These are phyloP conservation scores for Aureobasidium sp. DNA, from an alignment of 2,329 filamentous ascomycete species.

Conservation along the genomic window DNA sequence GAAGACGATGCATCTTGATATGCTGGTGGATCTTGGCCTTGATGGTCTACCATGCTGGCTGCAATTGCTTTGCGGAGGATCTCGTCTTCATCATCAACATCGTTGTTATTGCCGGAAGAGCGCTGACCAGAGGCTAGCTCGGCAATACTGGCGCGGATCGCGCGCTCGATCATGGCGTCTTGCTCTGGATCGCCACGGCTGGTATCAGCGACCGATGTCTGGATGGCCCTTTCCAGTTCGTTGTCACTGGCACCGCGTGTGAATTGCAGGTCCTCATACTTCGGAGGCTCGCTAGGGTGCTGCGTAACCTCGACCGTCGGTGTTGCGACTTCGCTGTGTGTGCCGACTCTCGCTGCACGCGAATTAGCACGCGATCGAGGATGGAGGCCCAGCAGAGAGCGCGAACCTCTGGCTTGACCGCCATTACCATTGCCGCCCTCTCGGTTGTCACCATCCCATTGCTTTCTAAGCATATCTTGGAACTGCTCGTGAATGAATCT, in stretches of 20 bases:
- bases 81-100: conserved; percentile 31
- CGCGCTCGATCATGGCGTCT: conserved; percentile 64
- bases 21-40: background rate
- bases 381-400: background rate
- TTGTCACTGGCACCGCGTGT: conserved; percentile 23
- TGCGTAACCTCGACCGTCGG: conserved; percentile 17
- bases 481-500: conserved; percentile 50
- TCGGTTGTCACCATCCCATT: conserved; percentile 25
- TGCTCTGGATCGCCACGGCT: conserved; percentile 63
- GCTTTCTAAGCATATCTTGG: conserved; percentile 35
- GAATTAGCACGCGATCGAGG: background rate
- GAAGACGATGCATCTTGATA: background rate
- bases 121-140: conserved; percentile 39
- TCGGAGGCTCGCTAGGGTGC: conserved; percentile 25
- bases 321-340: background rate
- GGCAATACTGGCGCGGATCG: conserved; percentile 63
- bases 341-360: background rate
- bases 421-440: conserved; percentile 12
- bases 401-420: background rate
- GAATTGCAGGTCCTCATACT: conserved; percentile 36
- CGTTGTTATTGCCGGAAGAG: background rate
- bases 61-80: conserved; percentile 43
- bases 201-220: conserved; percentile 60
- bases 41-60: conserved; percentile 39
- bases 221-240: conserved; percentile 67